Conservation (phyloP, 2,329 filamentous ascomycete genomes). For the Colletotrichum sp. region DNA sequence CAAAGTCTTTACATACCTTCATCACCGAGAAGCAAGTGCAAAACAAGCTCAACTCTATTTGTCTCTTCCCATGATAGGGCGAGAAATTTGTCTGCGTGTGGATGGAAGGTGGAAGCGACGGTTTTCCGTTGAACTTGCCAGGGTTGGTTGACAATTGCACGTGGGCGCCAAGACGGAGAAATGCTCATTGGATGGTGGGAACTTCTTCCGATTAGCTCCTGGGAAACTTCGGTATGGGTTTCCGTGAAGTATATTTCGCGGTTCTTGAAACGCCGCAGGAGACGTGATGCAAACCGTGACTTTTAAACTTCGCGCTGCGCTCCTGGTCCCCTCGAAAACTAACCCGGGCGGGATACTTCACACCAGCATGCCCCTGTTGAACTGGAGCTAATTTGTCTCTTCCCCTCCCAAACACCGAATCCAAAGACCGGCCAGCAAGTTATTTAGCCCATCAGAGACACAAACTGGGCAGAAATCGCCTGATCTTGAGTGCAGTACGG, state of each 20-base stretch:
- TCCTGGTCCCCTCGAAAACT: neutral
- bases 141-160: neutral
- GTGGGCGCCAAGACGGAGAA: neutral
- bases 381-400: neutral
- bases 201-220: neutral
- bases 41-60: neutral
- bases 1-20: neutral
- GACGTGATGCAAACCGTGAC: neutral
- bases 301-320: neutral
- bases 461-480: neutral
- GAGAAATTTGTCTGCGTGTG: neutral
- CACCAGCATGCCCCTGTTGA: neutral
- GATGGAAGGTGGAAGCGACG: neutral
- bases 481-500: neutral
- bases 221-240: neutral
- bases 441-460: neutral
- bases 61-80: neutral
- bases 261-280: neutral
- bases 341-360: neutral
- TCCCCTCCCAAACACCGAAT: neutral
- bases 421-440: neutral
- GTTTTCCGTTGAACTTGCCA: neutral
- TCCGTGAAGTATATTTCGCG: neutral
- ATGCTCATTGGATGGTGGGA: neutral
- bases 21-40: neutral